phyloP scores from a whole-genome alignment of 1,139 yeast genomes.

The Waltiozyma sp. region DNA sequence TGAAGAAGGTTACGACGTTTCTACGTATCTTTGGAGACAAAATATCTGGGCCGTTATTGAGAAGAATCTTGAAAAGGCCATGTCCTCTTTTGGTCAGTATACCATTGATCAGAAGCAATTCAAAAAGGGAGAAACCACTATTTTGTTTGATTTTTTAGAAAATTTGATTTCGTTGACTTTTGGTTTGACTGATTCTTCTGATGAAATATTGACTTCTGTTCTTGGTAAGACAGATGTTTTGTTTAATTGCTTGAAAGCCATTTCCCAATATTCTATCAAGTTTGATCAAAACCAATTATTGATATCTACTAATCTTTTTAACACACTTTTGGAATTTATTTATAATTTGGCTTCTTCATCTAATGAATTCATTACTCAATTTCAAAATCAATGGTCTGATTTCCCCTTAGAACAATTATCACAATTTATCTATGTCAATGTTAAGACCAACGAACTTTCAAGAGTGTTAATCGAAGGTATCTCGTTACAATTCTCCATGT shows the following conservation, averaged over 20 bases:
- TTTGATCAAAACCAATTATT: conserved; percentile 22
- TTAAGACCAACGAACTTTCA: conserved; percentile 29
- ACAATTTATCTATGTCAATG: neutral
- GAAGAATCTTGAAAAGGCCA: conserved; percentile 37
- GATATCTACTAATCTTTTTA: conserved; percentile 34
- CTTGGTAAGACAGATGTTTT: conserved; percentile 25
- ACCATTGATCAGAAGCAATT: conserved; percentile 20
- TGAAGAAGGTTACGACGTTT: conserved; percentile 85
- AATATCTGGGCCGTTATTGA: conserved; percentile 59
- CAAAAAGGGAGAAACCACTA: conserved; percentile 33
- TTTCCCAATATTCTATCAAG: conserved; percentile 23
- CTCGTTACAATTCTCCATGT: conserved; percentile 33
- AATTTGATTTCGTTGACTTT: conserved; percentile 61
- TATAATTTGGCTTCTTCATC: conserved; percentile 63
- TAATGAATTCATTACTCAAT: conserved; percentile 30
- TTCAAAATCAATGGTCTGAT: conserved; percentile 7
- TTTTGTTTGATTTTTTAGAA: conserved; percentile 59
- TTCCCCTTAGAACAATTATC: neutral
- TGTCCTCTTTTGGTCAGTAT: conserved; percentile 35
- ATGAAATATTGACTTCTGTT: conserved; percentile 45
- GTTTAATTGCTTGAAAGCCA: conserved; percentile 31
- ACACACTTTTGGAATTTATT: conserved; percentile 46
- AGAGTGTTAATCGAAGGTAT: conserved; percentile 49
- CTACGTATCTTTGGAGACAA: conserved; percentile 65
- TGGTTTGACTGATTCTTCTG: conserved; percentile 56